Base-by-base conservation (phyloP, 257 asterid genomes). In the Catharanthus roseus region DNA sequence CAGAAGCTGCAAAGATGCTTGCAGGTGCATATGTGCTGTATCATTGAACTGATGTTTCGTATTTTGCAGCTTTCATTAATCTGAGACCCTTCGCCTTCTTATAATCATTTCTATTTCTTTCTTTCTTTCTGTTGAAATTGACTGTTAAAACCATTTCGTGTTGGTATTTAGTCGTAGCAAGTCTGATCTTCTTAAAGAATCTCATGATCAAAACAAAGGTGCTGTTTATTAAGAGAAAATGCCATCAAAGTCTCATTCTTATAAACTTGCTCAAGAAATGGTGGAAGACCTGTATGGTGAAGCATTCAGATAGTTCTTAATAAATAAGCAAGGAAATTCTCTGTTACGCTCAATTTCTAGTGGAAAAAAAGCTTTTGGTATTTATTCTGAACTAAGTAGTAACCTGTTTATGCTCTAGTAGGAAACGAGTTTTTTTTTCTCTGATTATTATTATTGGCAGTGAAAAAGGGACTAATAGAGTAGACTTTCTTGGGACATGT, bases 1-100 rank as follows among this genome's bases (percentile, higher is more conserved):
- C 85, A 64, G 96, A 95, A 86, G 90, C 99, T 57, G 97, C 95
- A 33, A 89, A 77, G 81, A 79, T 89, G 87, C 84, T 95, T 84
- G 92, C 86, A 84, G 99, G 99, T 95, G 84, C 50, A 26, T 28
- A 7, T 39, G 3, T 68, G 16, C 57, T 61, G 38, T 69, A 33
- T 68, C 31, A 28, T 31, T n/a, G 15, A 50, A 34, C 57, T 10
- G 33, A 26, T 23, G 4, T 47, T 34, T 38, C 63, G 28, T 16
- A 31, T n/a, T 11, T 4, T 73, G 21, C 42, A 28, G 57, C 26
- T 23, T 41, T 53, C 44, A 53, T 16, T n/a, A n/a, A n/a, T n/a
- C n/a, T n/a, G n/a, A n/a, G n/a, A n/a, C n/a, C n/a, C n/a, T n/a
- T n/a, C n/a, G n/a, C 3, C 36, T 66, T 24, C 41, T 21, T 73